Conservation (phyloP, 2,329 filamentous ascomycete genomes). For the Talaromyces rugulosus region DNA sequence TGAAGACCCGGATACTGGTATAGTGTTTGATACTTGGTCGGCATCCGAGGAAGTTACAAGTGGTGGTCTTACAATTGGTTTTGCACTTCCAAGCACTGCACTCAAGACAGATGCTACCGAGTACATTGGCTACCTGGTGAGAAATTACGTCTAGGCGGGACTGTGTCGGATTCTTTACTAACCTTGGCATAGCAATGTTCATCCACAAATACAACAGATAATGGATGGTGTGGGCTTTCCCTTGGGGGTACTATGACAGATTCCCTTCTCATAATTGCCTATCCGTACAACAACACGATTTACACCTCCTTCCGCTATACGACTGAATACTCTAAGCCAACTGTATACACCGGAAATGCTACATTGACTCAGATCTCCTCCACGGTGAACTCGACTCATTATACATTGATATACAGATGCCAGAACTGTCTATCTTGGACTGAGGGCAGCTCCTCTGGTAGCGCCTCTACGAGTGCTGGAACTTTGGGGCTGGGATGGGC, state of each 20-base stretch:
- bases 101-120: constrained; percentile 48
- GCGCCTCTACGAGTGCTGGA: constrained; percentile 43
- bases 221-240: constrained; percentile 57
- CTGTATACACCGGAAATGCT: constrained; percentile 58
- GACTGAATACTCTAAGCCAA: constrained; percentile 56
- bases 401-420: constrained; percentile 63
- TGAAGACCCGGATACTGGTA: constrained; percentile 48
- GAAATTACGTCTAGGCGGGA: not conserved
- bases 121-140: constrained; percentile 57
- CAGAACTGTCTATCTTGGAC: constrained; percentile 54
- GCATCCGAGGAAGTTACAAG: constrained; percentile 37
- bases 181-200: constrained; percentile 39
- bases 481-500: constrained; percentile 54
- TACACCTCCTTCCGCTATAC: constrained; percentile 57
- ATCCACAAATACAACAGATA: constrained; percentile 41
- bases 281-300: constrained; percentile 51
- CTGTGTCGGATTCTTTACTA: constrained; percentile 16
- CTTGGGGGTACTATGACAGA: constrained; percentile 56
- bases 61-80: constrained; percentile 51
- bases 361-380: constrained; percentile 59
- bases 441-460: constrained; percentile 43
- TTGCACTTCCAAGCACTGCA: constrained; percentile 51
- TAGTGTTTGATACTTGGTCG: constrained; percentile 51
- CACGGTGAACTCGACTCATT: constrained; percentile 55
- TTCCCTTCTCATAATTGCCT: constrained; percentile 56